Base-by-base conservation (phyloP, 106 monocot genomes). In the Acorus gramineus region DNA sequence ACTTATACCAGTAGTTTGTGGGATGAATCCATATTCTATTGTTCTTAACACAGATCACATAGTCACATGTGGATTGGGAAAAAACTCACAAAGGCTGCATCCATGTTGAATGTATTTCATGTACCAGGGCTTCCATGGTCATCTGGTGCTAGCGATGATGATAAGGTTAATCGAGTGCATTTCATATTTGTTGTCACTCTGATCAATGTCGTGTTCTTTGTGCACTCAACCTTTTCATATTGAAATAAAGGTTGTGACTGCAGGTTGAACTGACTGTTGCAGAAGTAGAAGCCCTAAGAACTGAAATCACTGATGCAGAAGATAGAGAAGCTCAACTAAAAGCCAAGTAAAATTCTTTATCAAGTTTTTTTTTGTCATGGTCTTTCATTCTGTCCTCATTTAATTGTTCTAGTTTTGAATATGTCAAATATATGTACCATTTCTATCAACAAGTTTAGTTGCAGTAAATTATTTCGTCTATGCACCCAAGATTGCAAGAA, bases 271-370 rank as follows among this genome's bases (percentile, higher is more conserved):
- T 94, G 52, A 81, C 79, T 61, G 68, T 66, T 59, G 79, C 93
- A 71, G 86, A 89, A 69, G 71, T 94, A 46, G 93, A 86, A 69
- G 77, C 93, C 50, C 77, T 94, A 42, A 78, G 81, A 48, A 73
- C 86, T 50, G 89, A 86, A 84, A 86, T 94, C 63, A 73, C 70
- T 51, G 84, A 89, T 61, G 86, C 78, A 52, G 86, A 94, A 66
- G 93, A 94, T 58, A 89, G 84, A 71, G 93, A 86, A 80, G 73
- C 79, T 57, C 79, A 94, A 69, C 59, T 86, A 43, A 86, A 86
- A 77, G 93, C 89, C 49, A 85, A 82, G 93, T 92, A 87, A 75
- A 87, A 65, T 28, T 28, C 28, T 28, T 0, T 28, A 28, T 28
- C 28, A 28, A 28, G 28, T 28, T 28, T 28, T 28, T 28, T 28